Conservation (phyloP, 176 grass and related monocot genomes). For the Carex cristatella region DNA sequence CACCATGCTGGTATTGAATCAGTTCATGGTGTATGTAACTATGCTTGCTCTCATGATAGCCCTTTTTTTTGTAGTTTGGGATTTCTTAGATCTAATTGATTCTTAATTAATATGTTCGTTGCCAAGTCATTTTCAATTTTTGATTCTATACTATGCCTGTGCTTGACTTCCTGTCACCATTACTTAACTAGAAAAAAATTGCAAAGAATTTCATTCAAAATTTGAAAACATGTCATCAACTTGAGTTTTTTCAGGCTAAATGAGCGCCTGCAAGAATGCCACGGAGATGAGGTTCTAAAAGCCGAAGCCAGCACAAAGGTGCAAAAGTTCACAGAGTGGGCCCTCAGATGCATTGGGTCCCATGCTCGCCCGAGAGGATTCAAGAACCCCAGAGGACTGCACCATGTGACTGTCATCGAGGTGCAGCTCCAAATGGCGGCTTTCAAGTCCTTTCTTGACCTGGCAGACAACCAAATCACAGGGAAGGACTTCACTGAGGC, state of each 20-base stretch:
- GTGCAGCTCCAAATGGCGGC: conserved; percentile 76
- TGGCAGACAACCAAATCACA: conserved; percentile 82
- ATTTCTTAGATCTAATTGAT: not conserved
- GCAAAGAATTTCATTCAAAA: not conserved
- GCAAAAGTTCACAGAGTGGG: conserved; percentile 97
- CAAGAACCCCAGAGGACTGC: conserved; percentile 30
- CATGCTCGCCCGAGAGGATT: conserved; percentile 46
- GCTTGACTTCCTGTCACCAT: not conserved
- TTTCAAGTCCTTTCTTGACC: conserved; percentile 86
- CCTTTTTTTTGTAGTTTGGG: conserved; percentile 3
- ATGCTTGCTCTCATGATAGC: not conserved
- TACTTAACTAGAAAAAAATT: not conserved
- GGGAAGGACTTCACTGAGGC: conserved; percentile 97
- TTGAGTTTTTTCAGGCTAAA: conserved; percentile 47
- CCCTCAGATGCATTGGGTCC: conserved; percentile 74
- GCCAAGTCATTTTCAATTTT: not conserved
- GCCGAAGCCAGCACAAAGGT: conserved; percentile 82
- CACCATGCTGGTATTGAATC: not conserved
- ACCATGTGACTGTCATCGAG: conserved; percentile 67
- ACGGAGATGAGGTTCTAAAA: conserved; percentile 84
- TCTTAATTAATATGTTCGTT: not conserved
- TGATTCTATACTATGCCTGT: no score
- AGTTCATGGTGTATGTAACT: not conserved
- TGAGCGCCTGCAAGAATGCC: conserved; percentile 88
- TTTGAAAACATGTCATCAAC: not conserved